phyloP scores from a whole-genome alignment of 1,284 basidiomycete genomes.

The Ustilago cynodontis region DNA sequence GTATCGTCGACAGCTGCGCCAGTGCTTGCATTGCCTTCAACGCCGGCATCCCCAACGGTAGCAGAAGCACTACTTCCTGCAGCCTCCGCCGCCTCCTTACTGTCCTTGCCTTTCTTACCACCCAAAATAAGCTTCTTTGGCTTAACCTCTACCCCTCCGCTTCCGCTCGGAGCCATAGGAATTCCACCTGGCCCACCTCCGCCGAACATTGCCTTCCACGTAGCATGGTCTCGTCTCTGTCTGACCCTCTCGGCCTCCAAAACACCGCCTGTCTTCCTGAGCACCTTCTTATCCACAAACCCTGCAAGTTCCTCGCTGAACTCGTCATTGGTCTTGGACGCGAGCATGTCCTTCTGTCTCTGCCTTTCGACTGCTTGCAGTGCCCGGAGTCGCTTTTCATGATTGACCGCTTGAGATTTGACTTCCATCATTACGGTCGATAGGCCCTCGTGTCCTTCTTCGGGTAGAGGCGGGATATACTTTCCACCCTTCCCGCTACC shows the following conservation, averaged over 20 bases:
- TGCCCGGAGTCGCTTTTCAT: conserved; percentile 67
- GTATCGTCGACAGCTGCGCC: conserved; percentile 19
- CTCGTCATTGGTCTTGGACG: conserved; percentile 60
- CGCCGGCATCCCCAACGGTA: background rate
- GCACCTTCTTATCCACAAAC: conserved; percentile 66
- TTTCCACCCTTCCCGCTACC: conserved; percentile 45
- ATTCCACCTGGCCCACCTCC: conserved; percentile 52
- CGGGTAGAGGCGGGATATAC: conserved; percentile 66
- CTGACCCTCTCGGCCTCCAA: conserved; percentile 65
- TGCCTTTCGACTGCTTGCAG: conserved; percentile 65
- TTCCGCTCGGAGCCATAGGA: conserved; percentile 28
- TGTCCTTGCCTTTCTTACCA: conserved; percentile 22
- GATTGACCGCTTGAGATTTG: conserved; percentile 65
- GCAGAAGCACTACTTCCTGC: background rate
- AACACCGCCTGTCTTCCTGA: conserved; percentile 66
- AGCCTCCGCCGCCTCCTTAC: conserved; percentile 1
- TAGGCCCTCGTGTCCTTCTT: conserved; percentile 66
- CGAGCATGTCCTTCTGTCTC: conserved; percentile 60
- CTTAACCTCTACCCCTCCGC: conserved; percentile 26
- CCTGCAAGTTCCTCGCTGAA: conserved; percentile 67
- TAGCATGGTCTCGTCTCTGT: conserved; percentile 64
- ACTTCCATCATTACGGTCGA: conserved; percentile 69
- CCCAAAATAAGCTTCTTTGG: conserved; percentile 54
- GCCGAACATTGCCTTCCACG: conserved; percentile 65
- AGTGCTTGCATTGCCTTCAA: conserved; percentile 4